Evolutionary conservation across 371 early-diverging fungal species (phyloP), one percentile per base, ranked within the genome.

Genomic region (Mortierella sp.): DNA sequence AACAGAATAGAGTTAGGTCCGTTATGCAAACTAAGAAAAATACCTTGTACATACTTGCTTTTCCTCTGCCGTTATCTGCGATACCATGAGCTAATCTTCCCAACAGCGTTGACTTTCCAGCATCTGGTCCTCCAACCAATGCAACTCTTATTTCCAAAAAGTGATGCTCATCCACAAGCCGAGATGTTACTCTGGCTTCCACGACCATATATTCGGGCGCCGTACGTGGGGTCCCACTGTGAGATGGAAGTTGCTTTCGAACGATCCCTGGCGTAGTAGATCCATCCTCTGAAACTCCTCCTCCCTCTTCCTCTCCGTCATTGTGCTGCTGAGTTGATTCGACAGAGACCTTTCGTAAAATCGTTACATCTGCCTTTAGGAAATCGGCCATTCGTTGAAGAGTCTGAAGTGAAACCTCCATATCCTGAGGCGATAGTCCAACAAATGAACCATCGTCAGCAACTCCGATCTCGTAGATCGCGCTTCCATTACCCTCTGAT

Each of bases 391-490:
- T 95, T 37, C 80, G 75, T 9, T 77, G 76, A 9, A 94, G 74
- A 0, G 93, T 93, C 12, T 75, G 66, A 22, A 95, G 68, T 1
- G 94, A 90, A 9, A 80, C 72, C 7, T 84, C 74, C 85, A 94
- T 86, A 43, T 94, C 94, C 37, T 84, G 75, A 10, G 61, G 74
- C 12, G 83, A 84, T 35, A 86, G 71, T 28, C 88, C 97, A n/a
- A 94, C 89, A 64, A 96, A 89, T 5, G 88, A 88, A 7, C 97
- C 97, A 60, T 94, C 86, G 68, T 97, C 97, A 15, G 90, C 87
- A 2, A 97, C 94, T n/a, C 97, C 97, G 12, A 96, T 87, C 70
- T 96, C 95, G 74, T 97, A 97, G 55, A 93, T 82, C 8, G 95
- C 95, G 61, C 93, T 94, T 34, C 97, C 97, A 67, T 90, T 86